These are phyloP conservation scores for Cystobasidium onofrii DNA, from an alignment of 768 basidiomycete genomes.

Conservation along the genomic window DNA sequence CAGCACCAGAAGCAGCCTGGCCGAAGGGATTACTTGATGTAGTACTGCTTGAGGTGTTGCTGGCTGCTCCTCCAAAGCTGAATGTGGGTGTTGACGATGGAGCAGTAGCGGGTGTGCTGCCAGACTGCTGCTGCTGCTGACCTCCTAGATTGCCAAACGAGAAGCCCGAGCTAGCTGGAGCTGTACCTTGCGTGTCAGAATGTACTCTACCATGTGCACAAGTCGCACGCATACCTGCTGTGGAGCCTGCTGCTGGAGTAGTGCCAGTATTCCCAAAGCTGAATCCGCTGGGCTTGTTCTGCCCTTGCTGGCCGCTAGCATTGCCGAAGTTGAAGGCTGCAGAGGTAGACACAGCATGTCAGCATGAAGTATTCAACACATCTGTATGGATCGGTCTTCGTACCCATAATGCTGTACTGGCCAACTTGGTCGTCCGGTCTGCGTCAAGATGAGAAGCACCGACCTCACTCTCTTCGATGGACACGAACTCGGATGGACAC, in stretches of 20 bases:
- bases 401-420: background rate
- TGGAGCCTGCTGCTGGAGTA: background rate
- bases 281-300: constrained; percentile 21
- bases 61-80: background rate
- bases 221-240: background rate
- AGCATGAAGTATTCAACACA: too few relatives aligned
- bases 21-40: background rate
- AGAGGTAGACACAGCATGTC: background rate
- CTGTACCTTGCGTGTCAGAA: background rate
- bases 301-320: background rate
- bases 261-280: constrained; percentile 18
- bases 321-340: constrained; percentile 15
- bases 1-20: background rate
- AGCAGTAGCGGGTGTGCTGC: background rate
- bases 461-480: background rate
- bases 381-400: too few relatives aligned
- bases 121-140: background rate
- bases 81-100: background rate
- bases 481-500: background rate
- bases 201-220: background rate
- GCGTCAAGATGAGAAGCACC: background rate
- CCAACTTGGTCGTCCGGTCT: background rate
- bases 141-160: constrained; percentile 2
- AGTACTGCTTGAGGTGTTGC: background rate
- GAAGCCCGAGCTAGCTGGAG: constrained; percentile 20